phyloP scores from a whole-genome alignment of 306 rosid genomes.

The Astragalus membranaceus region DNA sequence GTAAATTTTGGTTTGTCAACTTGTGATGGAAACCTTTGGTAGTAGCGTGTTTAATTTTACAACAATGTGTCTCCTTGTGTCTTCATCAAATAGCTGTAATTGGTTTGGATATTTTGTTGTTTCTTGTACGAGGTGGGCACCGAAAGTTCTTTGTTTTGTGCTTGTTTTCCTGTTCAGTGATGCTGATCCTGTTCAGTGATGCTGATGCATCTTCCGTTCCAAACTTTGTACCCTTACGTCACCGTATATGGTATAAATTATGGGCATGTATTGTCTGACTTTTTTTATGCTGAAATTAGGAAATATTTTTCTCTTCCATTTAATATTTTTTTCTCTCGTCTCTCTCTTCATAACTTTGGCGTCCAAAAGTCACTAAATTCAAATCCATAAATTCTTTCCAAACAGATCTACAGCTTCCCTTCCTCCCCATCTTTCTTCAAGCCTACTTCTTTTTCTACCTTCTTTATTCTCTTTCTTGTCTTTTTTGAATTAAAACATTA shows the following conservation, averaged over 20 bases:
- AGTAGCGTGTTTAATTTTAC: not conserved
- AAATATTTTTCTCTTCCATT: too few species aligned
- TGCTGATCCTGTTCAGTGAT: slow-evolving; percentile 13
- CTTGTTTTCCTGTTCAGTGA: slow-evolving; percentile 5
- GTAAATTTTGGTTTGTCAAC: not conserved
- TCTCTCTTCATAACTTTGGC: too few species aligned
- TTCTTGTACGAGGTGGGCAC: slow-evolving; percentile 12
- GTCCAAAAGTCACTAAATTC: too few species aligned
- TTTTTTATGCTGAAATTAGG: too few species aligned
- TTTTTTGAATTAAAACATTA: not conserved
- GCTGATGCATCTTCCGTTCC: slow-evolving; percentile 16
- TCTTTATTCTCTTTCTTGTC: not conserved
- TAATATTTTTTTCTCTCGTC: too few species aligned
- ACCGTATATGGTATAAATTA: not conserved
- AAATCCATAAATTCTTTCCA: not conserved
- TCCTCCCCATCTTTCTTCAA: not conserved
- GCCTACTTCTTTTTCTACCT: not conserved
- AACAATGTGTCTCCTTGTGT: not conserved
- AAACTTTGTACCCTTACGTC: not conserved
- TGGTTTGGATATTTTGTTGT: slow-evolving; percentile 1
- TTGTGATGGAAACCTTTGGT: not conserved
- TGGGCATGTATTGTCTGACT: too few species aligned
- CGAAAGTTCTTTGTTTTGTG: not conserved
- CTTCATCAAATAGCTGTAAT: slow-evolving; percentile 1
- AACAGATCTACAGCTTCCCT: not conserved